Base-by-base conservation (phyloP, 371 early-diverging fungal genomes). In the Rhizoclosmatium hyalinum region DNA sequence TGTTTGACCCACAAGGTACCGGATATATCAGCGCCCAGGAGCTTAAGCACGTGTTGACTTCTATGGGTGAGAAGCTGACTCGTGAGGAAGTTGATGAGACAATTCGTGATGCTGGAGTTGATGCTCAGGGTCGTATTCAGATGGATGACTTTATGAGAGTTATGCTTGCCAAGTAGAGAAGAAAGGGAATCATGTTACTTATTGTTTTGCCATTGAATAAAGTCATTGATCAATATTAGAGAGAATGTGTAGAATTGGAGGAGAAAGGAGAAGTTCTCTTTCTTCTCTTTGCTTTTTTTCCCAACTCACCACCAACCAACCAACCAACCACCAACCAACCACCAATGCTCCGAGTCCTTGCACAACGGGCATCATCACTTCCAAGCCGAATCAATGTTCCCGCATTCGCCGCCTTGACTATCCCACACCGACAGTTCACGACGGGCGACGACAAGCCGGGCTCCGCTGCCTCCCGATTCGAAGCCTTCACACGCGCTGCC, bases 1-100 rank as follows among this genome's bases (percentile, higher is more conserved):
- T 98, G 60, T 97, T 98, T 89, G 98, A 98, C 89, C 94, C 95
- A 87, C 94, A 96, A 75, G 92, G 92, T 73, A 94, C 93, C 75
- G 97, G 97, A 41, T 94, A 89, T 82, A 97, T 98, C 79, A 89
- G 93, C 65, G 93, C 92, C 44, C 94, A 92, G 70, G 98, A 98
- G 85, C 91, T 98, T 53, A 91, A 95, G 66, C 95, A 96, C 84
- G 96, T 97, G 39, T 88, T 98, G 82, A 96, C 96, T 68, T 94
- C 91, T 86, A 88, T 98, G 72, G 98, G 97, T 77, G 98, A 98
- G 83, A 95, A 96, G 79, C 86, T 98, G 73, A 89, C 92, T 4
- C 94, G 95, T 62, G 93, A 91, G 60, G 96, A 98, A 85, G 96
- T 96, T 17, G 94, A 97, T 79, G 96, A 97, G 83, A 88, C 97